Percentiles rank a stretch among this genome's conserved stretches.
Conservation (phyloP, 2,329 filamentous ascomycete species). For the Phaeosphaeria sp. region DNA sequence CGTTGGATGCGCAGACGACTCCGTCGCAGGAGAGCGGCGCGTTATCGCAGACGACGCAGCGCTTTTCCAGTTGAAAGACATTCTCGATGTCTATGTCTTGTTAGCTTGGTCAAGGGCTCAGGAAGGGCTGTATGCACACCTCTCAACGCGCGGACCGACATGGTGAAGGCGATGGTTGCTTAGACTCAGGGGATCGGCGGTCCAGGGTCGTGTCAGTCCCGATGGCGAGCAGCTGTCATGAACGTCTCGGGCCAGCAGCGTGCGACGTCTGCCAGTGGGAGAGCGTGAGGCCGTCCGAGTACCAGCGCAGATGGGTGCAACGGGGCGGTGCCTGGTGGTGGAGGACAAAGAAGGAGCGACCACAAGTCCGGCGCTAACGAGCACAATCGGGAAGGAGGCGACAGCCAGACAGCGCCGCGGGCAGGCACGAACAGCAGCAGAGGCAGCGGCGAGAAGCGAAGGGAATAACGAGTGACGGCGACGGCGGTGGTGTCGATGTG, state of each 20-base stretch:
- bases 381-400: conserved; percentile 4
- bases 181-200: conserved; percentile 21
- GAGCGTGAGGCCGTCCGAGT: neutral
- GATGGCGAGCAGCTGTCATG: conserved; percentile 15
- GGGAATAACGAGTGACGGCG: conserved; percentile 20
- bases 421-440: conserved; percentile 5
- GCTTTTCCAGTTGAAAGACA: conserved; percentile 59
- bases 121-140: conserved; percentile 7
- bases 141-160: conserved; percentile 26
- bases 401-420: conserved; percentile 8
- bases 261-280: neutral
- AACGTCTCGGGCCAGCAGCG: conserved; percentile 11
- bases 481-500: conserved; percentile 2
- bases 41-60: conserved; percentile 65
- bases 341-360: conserved; percentile 15
- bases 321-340: conserved; percentile 9
- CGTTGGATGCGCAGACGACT: conserved; percentile 56
- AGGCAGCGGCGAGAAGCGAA: neutral
- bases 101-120: conserved; percentile 11
- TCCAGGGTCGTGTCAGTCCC: conserved; percentile 11
- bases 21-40: conserved; percentile 62
- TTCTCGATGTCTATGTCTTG: conserved; percentile 41
- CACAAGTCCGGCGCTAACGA: conserved; percentile 12
- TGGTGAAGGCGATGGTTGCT: conserved; percentile 19
- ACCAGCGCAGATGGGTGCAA: conserved; percentile 3